Evolutionary conservation across 371 early-diverging fungal species (phyloP), one percentile per base, ranked within the genome.

Genomic region (Batkoa obscura): DNA sequence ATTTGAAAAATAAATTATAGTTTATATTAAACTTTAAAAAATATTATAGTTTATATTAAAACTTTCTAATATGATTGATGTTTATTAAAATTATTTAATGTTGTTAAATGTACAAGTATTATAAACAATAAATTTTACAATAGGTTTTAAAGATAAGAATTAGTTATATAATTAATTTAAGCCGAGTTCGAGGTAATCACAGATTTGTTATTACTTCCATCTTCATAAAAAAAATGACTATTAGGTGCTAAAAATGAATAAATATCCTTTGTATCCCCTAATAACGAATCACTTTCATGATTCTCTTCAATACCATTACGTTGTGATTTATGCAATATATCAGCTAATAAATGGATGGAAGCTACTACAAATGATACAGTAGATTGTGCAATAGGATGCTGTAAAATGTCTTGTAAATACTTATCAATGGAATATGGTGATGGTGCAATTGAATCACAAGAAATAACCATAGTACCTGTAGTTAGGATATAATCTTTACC

Each of bases 401-500:
- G 48, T 32, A 48, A 15, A 9, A 48, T 8, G 5, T 45, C 15
- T 45, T 45, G 45, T 13, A 45, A 15, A 5, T 45, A 13, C 45
- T 15, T 15, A 5, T 45, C 45, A 23, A 6, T 45, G 15, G 6
- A 6, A 5, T 45, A 23, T 13, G 15, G 15, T 9, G 23, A 5
- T 6, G 50, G 31, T 9, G 9, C 13, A 30, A 17, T 23, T 0
- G 10, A 5, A 9, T n/a, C 12, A 15, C 4, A 6, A 5, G 10
- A 12, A 23, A 70, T 59, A 13, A 77, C 82, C 0, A 79, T 78
- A 0, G 81, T 79, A 58, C 78, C 78, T 2, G 69, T 63, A 37
- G 66, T 50, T 47, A 83, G 64, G 50, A 64, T 48, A 50, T 75
- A 84, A 2, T 66, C 60, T 54, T 71, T 73, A 32, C 82, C 90